Conservation (phyloP, 768 basidiomycete species). For the Dentipellis sp. region DNA sequence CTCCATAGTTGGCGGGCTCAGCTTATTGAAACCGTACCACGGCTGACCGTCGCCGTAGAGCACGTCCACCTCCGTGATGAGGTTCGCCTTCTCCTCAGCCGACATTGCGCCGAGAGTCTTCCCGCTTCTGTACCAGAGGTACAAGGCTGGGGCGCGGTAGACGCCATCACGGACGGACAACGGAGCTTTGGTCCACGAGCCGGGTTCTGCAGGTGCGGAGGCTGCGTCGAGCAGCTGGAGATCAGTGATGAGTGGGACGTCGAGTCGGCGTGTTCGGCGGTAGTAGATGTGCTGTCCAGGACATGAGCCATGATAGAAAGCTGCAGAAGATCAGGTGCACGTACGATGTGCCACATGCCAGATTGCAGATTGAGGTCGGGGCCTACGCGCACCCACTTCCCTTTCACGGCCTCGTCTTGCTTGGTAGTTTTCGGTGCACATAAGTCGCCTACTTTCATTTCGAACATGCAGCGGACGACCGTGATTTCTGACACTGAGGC, state of each 20-base stretch:
- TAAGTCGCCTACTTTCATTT: slow-evolving; percentile 47
- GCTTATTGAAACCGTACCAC: slow-evolving; percentile 80
- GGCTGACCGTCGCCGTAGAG: slow-evolving; percentile 76
- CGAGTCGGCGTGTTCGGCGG: slow-evolving; percentile 74
- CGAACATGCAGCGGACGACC: slow-evolving; percentile 55
- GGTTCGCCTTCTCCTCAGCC: slow-evolving; percentile 41
- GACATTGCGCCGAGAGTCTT: slow-evolving; percentile 57
- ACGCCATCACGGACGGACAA: slow-evolving; percentile 61
- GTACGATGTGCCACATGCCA: slow-evolving; percentile 53
- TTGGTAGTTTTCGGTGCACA: slow-evolving; percentile 64
- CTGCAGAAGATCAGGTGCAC: slow-evolving; percentile 17
- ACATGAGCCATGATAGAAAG: not conserved
- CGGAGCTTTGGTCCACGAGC: slow-evolving; percentile 55
- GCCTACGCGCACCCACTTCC: slow-evolving; percentile 86
- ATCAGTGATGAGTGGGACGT: slow-evolving; percentile 72
- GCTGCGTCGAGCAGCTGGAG: slow-evolving; percentile 55
- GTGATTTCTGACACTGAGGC: slow-evolving; percentile 71
- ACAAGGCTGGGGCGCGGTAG: slow-evolving; percentile 43
- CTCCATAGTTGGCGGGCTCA: slow-evolving; percentile 46
- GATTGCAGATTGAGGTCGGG: slow-evolving; percentile 66
- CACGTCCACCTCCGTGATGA: slow-evolving; percentile 91
- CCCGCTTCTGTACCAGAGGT: slow-evolving; percentile 71
- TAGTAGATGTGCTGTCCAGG: slow-evolving; percentile 62
- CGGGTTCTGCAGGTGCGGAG: slow-evolving; percentile 33
- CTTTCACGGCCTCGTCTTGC: slow-evolving; percentile 67